These are phyloP conservation scores for Sphagnum contortum DNA, from an alignment of 225 moss, liverwort and hornwort genomes.

Conservation along the genomic window DNA sequence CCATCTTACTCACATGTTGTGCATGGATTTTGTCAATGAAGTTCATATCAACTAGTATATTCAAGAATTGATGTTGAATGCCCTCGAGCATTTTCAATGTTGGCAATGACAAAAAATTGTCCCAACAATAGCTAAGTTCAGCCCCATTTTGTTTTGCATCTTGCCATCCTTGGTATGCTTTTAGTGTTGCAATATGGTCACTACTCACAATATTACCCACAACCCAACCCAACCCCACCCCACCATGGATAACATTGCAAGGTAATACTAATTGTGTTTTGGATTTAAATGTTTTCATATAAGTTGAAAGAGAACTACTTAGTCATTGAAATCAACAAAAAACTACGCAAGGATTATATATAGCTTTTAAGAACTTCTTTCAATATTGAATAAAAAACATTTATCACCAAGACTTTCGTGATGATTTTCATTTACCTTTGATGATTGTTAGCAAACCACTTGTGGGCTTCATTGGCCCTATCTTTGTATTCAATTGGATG, in stretches of 20 bases:
- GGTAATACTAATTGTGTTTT: too few species aligned
- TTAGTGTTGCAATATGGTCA: conserved; percentile 69
- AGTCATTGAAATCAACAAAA: too few species aligned
- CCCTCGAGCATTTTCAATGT: conserved; percentile 62
- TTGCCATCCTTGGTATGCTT: conserved; percentile 73
- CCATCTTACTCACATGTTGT: too few species aligned
- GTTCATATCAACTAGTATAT: conserved; percentile 58
- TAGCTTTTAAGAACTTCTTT: too few species aligned
- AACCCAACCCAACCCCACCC: too few species aligned
- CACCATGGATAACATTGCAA: too few species aligned
- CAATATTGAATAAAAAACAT: too few species aligned
- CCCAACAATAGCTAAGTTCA: conserved; percentile 67
- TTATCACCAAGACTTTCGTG: too few species aligned
- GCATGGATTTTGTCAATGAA: conserved; percentile 45
- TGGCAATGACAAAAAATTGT: conserved; percentile 57
- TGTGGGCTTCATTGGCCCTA: conserved; percentile 48
- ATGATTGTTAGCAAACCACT: conserved; percentile 29
- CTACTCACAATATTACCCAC: conserved; percentile 13
- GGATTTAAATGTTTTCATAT: too few species aligned
- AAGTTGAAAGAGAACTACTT: too few species aligned
- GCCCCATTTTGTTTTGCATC: conserved; percentile 47
- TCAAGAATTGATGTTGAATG: conserved; percentile 51
- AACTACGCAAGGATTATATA: too few species aligned
- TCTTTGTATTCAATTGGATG: conserved; percentile 41
- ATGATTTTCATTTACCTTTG: conserved; percentile 24